Percentiles rank a stretch among this genome's conserved stretches.
Evolutionary conservation across 179 eudicot genomes (phyloP).

Genomic region (Beta lomatogona): DNA sequence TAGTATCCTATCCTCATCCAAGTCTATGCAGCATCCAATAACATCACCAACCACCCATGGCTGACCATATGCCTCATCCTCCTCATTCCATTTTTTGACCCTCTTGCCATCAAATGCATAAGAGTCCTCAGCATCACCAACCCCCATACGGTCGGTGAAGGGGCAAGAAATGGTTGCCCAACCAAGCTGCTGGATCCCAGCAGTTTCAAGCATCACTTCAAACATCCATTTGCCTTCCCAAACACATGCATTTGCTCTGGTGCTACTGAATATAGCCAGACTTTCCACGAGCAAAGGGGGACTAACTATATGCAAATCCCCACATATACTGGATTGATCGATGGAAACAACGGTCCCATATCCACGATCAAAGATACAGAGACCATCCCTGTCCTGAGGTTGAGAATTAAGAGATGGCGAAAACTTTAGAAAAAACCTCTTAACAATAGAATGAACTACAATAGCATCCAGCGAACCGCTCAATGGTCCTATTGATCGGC

Average conservation of each 20-base stretch:
- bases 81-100: conserved; percentile 81
- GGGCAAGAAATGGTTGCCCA: conserved; percentile 90
- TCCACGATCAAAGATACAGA: conserved; percentile 42
- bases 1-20: conserved; percentile 61
- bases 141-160: conserved; percentile 84
- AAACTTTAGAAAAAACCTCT: conserved; percentile 37
- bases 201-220: conserved; percentile 87
- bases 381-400: conserved; percentile 49
- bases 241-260: conserved; percentile 82
- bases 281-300: conserved; percentile 70
- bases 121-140: conserved; percentile 96
- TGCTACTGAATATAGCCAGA: conserved; percentile 83
- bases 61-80: conserved; percentile 81
- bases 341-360: conserved; percentile 49
- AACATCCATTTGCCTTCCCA: conserved; percentile 99
- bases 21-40: conserved; percentile 91
- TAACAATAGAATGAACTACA: conserved; percentile 57
- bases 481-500: conserved; percentile 49
- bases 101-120: conserved; percentile 95
- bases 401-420: conserved; percentile 13
- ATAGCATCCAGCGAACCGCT: conserved; percentile 40
- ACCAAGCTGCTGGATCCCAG: conserved; percentile 93
- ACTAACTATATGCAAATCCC: conserved; percentile 59
- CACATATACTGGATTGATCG: conserved; percentile 77
- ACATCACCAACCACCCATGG: conserved; percentile 95